phyloP scores from a whole-genome alignment of 176 grass and related monocot species.

The Zea luxurians region DNA sequence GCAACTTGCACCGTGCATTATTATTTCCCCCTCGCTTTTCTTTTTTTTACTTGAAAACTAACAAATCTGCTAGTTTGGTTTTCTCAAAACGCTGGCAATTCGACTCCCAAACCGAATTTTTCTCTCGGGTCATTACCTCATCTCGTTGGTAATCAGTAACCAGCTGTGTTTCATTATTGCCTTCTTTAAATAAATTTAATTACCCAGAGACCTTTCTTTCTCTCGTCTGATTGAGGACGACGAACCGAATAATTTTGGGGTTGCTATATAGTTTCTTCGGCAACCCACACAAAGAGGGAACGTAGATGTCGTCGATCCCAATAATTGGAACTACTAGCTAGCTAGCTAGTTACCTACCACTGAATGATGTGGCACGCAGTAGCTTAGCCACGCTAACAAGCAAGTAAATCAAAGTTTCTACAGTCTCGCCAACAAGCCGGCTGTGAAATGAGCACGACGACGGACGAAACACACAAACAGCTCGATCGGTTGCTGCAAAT shows the following conservation, averaged over 20 bases:
- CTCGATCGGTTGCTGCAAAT: conserved; percentile 36
- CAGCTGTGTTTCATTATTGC: too few species aligned
- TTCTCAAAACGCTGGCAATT: not conserved
- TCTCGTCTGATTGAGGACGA: not conserved
- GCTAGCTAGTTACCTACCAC: conserved; percentile 14
- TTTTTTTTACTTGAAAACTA: not conserved
- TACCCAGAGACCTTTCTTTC: not conserved
- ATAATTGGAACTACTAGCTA: conserved; percentile 28
- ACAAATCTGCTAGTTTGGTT: not conserved
- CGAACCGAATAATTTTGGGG: not conserved
- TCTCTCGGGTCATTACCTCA: not conserved
- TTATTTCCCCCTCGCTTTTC: not conserved
- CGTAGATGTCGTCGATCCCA: not conserved
- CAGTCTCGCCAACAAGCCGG: conserved; percentile 27
- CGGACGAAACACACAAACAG: conserved; percentile 4
- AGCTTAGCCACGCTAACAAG: conserved; percentile 11
- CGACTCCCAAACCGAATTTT: conserved; percentile 2
- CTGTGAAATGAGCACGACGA: conserved; percentile 16
- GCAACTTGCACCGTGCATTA: not conserved
- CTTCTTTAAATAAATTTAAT: not conserved
- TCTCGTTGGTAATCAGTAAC: not conserved
- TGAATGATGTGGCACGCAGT: conserved; percentile 14
- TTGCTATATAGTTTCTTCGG: conserved; percentile 10
- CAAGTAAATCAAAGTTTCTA: conserved; percentile 21
- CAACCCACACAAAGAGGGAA: not conserved